Evolutionary conservation across 2,329 filamentous ascomycete species (phyloP), one percentile per base, ranked within the genome.

Genomic region (Venturia asperata): DNA sequence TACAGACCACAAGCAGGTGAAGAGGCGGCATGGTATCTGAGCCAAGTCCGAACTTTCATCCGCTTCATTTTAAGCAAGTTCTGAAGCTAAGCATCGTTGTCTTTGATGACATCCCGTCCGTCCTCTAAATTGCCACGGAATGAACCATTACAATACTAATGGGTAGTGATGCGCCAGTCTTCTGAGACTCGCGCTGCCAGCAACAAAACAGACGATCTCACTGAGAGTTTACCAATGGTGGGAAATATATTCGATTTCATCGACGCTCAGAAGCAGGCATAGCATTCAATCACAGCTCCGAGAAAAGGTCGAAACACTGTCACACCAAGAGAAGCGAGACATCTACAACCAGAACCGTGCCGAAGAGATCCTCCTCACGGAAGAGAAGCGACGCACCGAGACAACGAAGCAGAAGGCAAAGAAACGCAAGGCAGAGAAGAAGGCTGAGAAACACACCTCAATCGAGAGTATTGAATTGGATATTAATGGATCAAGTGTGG

Each of bases 221-320:
- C 61, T 66, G 63, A 37, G 60, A 45, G n/a, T 65, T 43, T 13
- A 24, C n/a, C 45, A 24, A 47, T 24, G n/a, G 9, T 3, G 24
- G 45, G 45, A 19, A 4, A 7, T 24, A 19, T 9, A 1, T 19
- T 5, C 24, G 24, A 24, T 5, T n/a, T 9, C n/a, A 47, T 47
- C n/a, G 45, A 47, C 10, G 45, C 45, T 24, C 24, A 24, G n/a
- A 5, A 2, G 17, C 45, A 9, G 45, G 45, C 45, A 24, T 7
- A 45, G 19, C 19, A 17, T 19, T 2, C 2, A 45, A 19, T 34
- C 30, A 34, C 30, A 47, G 45, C 45, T 47, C 9, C 19, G 3
- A 55, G 49, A 13, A 30, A 24, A 24, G 13, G 30, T 30, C 3
- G 24, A 55, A 24, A 55, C 13, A 34, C 3, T 55, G 13, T n/a